phyloP scores from a whole-genome alignment of 768 basidiomycete species.

The Lyophyllum decastes region DNA sequence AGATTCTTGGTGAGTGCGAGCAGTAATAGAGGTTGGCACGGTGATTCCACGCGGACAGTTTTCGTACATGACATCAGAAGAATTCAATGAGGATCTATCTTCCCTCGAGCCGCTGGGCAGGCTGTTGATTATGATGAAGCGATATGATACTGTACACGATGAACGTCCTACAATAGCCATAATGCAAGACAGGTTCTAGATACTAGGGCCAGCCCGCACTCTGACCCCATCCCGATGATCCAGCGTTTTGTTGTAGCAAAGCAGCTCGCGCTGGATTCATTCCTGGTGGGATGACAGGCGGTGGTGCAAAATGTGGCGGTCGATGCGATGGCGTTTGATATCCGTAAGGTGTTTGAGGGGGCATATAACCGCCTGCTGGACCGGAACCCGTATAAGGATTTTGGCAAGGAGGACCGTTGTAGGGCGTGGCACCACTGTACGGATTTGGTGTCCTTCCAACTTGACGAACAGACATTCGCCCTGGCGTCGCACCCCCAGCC shows the following conservation, averaged over 20 bases:
- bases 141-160: conserved; percentile 14
- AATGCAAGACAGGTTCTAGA: background rate
- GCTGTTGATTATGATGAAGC: background rate
- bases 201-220: conserved; percentile 20
- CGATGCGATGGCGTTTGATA: conserved; percentile 54
- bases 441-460: conserved; percentile 79
- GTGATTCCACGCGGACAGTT: conserved; percentile 86
- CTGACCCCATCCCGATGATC: conserved; percentile 24
- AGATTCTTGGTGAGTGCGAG: conserved; percentile 89
- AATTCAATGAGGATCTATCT: conserved; percentile 21
- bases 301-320: conserved; percentile 38
- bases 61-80: conserved; percentile 87
- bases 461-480: conserved; percentile 76
- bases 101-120: background rate
- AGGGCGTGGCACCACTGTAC: conserved; percentile 55
- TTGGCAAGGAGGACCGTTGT: conserved; percentile 32
- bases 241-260: conserved; percentile 50
- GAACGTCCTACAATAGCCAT: background rate
- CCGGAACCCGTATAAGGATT: conserved; percentile 23
- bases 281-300: conserved; percentile 50
- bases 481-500: conserved; percentile 72
- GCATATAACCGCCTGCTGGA: conserved; percentile 24
- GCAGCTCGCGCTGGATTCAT: conserved; percentile 71
- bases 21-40: conserved; percentile 93
- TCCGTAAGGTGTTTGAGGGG: conserved; percentile 40